These are phyloP conservation scores for Penicillium maclennaniae DNA, from an alignment of 495 filamentous ascomycete genomes.

Conservation along the genomic window DNA sequence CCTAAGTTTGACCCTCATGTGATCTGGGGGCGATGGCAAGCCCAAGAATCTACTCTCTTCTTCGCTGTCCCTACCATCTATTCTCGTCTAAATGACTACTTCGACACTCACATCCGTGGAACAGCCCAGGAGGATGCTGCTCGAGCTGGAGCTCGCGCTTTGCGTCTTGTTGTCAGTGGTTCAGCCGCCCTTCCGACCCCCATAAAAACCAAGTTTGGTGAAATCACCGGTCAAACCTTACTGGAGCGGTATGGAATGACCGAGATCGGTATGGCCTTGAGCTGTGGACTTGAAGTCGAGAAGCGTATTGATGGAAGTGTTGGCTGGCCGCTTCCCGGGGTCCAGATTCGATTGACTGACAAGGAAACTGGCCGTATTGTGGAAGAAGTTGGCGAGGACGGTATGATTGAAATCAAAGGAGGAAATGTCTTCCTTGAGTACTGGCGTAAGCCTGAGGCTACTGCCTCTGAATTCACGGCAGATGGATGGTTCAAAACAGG, in stretches of 20 bases:
- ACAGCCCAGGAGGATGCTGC: slow-evolving; percentile 34
- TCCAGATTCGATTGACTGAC: slow-evolving; percentile 39
- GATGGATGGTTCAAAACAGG: slow-evolving; percentile 51
- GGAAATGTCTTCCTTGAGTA: slow-evolving; percentile 45
- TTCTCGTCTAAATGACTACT: slow-evolving; percentile 43
- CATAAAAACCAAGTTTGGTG: slow-evolving; percentile 39
- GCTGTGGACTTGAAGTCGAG: slow-evolving; percentile 36
- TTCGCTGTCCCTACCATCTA: slow-evolving; percentile 48
- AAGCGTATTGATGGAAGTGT: slow-evolving; percentile 43
- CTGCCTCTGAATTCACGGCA: slow-evolving; percentile 37
- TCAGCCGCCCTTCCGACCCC: slow-evolving; percentile 44
- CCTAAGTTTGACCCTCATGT: slow-evolving; percentile 41
- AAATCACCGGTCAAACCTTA: slow-evolving; percentile 38
- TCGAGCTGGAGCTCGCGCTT: slow-evolving; percentile 29
- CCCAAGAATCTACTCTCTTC: slow-evolving; percentile 38
- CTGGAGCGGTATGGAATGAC: slow-evolving; percentile 49
- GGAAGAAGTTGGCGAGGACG: slow-evolving; percentile 33
- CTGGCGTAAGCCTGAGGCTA: slow-evolving; percentile 42
- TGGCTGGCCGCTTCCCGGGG: slow-evolving; percentile 44
- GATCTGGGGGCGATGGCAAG: slow-evolving; percentile 44
- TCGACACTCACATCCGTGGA: slow-evolving; percentile 38
- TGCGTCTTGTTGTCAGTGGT: slow-evolving; percentile 40
- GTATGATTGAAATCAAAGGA: slow-evolving; percentile 46
- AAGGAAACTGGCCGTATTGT: slow-evolving; percentile 37
- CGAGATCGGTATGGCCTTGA: slow-evolving; percentile 46